Percentiles rank a stretch among this genome's conserved stretches.
These are phyloP conservation scores for Fraxinus pennsylvanica DNA, from an alignment of 257 asterid genomes.

Conservation along the genomic window DNA sequence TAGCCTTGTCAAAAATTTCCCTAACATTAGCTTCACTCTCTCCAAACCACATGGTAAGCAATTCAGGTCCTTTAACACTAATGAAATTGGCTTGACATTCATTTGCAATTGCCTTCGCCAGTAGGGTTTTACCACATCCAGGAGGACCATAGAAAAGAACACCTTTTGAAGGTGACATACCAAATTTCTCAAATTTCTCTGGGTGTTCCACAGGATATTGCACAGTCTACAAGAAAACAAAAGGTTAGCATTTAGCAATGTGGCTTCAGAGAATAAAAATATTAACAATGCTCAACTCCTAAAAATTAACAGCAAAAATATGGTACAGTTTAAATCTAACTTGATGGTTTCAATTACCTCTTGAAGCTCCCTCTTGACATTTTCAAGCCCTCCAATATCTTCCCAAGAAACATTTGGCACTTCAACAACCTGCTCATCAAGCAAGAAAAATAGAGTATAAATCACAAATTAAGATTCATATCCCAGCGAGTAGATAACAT, in stretches of 20 bases:
- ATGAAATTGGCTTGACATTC: constrained; percentile 70
- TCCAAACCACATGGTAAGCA: constrained; percentile 76
- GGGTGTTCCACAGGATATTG: constrained; percentile 72
- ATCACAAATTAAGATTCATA: constrained; percentile 10
- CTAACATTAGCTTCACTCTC: constrained; percentile 79
- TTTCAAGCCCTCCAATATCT: constrained; percentile 62
- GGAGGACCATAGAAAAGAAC: constrained; percentile 72
- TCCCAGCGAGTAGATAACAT: constrained; percentile 2
- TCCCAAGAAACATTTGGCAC: constrained; percentile 53
- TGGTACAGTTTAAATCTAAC: background rate
- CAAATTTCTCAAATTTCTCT: constrained; percentile 64
- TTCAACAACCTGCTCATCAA: constrained; percentile 45
- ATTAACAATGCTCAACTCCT: background rate
- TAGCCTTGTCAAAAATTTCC: constrained; percentile 67
- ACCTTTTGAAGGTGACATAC: constrained; percentile 69
- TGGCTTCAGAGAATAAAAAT: constrained; percentile 15
- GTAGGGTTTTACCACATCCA: constrained; percentile 66
- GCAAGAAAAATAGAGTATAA: constrained; percentile 1
- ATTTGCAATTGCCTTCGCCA: constrained; percentile 70
- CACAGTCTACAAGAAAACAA: constrained; percentile 45
- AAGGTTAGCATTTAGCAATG: background rate
- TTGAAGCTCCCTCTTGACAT: constrained; percentile 57
- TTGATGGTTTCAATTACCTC: constrained; percentile 37
- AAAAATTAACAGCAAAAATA: constrained; percentile 5
- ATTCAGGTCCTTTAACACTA: constrained; percentile 63